Evolutionary conservation across 345 rosid genomes (phyloP).

Genomic region (Eucalyptus viminalis): DNA sequence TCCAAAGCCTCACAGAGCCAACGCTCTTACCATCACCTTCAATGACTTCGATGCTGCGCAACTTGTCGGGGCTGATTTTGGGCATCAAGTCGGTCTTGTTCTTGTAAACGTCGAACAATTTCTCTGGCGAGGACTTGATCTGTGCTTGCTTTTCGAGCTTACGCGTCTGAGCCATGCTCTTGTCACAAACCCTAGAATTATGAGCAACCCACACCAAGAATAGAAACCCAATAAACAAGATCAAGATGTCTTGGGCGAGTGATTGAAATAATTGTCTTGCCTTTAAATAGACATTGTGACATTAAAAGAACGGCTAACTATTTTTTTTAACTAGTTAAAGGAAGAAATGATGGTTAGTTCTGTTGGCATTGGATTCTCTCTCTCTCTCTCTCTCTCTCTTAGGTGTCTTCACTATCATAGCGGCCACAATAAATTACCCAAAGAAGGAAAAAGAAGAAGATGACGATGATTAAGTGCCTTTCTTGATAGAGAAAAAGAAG

Average conservation of each 20-base stretch:
- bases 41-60: conserved; percentile 3
- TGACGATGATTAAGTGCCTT: neutral
- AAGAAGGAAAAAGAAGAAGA: neutral
- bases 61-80: neutral
- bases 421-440: neutral
- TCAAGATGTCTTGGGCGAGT: neutral
- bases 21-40: conserved; percentile 7
- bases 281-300: neutral
- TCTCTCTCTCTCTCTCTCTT: neutral
- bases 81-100: conserved; percentile 1
- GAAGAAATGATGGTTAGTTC: neutral
- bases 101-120: conserved; percentile 1
- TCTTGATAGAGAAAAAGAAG: neutral
- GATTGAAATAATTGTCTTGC: neutral
- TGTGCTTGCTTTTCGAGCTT: conserved; percentile 1
- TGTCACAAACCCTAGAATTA: neutral
- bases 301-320: neutral
- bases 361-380: neutral
- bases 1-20: conserved; percentile 15
- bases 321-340: neutral
- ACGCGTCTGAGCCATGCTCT: neutral
- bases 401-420: neutral
- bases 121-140: conserved; percentile 9
- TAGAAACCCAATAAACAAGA: neutral
- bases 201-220: neutral